Base-by-base conservation (phyloP, 768 basidiomycete species). In the Chalciporus piperatus region DNA sequence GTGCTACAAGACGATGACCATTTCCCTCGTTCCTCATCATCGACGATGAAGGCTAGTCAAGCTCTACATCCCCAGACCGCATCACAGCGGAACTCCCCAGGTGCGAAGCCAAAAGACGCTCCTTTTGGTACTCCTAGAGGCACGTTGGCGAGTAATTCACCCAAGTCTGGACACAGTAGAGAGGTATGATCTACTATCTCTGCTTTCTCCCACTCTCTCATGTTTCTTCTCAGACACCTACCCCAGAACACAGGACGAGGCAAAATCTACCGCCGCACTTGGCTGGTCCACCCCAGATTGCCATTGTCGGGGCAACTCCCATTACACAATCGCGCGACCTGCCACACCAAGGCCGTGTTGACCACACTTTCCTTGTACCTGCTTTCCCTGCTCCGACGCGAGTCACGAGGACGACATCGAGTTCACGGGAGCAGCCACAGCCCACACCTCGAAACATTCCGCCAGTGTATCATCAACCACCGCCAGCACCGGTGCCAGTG, bases 221-320 rank as follows among this genome's bases (percentile, higher is more conserved):
- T 38, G 39, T 45, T 45, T 27, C 28, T 22, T 51, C 14, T 25
- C 43, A 68, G 67, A 37, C 58, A 22, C 50, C 59, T 13, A 59
- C 62, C 38, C 60, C 57, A 5, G 66, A 68, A 46, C 50, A 60
- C 13, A 28, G 39, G 16, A 19, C 47, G 2, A 50, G 33, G 44
- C 56, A 52, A 33, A 58, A 47, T 51, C 23, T 56, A 42, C 55
- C 35, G 19, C 46, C 38, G 14, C 46, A 59, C 14, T 47, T 56
- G 44, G 23, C 48, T 44, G 59, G 46, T 33, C 62, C 57, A 22
- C 67, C 67, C 4, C 67, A 70, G 44, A 69, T 69, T 16, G 59
- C 67, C 22, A 57, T 69, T 17, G 63, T 69, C 11, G 64, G 60
- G 23, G 64, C 67, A 43, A 70, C 67, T 19, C 67, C 67, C 4